Evolutionary conservation across 2,329 filamentous ascomycete genomes (phyloP).

Genomic region (Neonectria faginata): DNA sequence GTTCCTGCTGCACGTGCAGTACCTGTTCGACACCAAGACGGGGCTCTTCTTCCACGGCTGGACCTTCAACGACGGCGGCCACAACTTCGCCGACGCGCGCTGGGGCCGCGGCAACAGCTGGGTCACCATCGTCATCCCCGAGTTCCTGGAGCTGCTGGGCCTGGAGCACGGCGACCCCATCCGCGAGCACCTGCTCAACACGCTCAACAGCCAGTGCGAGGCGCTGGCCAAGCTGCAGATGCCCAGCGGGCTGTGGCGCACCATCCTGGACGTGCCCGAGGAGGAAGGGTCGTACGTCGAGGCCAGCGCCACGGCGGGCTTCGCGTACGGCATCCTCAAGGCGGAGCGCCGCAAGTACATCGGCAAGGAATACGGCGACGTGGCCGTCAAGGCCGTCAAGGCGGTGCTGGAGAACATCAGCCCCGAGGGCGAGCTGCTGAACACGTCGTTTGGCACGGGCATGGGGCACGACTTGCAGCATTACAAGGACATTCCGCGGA

Average conservation of each 20-base stretch:
- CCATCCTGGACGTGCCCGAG: constrained; percentile 75
- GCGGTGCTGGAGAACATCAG: constrained; percentile 76
- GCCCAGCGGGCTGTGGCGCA: constrained; percentile 76
- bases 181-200: constrained; percentile 68
- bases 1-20: constrained; percentile 82
- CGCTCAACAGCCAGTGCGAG: constrained; percentile 75
- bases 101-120: constrained; percentile 76
- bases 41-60: constrained; percentile 87
- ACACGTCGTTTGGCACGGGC: constrained; percentile 82
- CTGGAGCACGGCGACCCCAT: constrained; percentile 73
- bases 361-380: constrained; percentile 67
- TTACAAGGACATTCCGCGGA: constrained; percentile 80
- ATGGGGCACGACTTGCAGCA: constrained; percentile 81
- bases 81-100: constrained; percentile 69
- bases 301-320: constrained; percentile 82
- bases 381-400: constrained; percentile 73
- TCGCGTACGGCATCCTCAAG: constrained; percentile 84
- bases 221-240: constrained; percentile 72
- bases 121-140: constrained; percentile 86
- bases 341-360: constrained; percentile 77
- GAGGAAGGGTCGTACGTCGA: constrained; percentile 79
- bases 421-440: constrained; percentile 74
- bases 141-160: constrained; percentile 80
- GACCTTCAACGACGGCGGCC: constrained; percentile 77
- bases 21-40: constrained; percentile 77